A percentile compares a stretch with the other conserved stretches of the same genome.
Evolutionary conservation across 352 stramenopile species (phyloP).

Genomic region (Globisporangium splendens): DNA sequence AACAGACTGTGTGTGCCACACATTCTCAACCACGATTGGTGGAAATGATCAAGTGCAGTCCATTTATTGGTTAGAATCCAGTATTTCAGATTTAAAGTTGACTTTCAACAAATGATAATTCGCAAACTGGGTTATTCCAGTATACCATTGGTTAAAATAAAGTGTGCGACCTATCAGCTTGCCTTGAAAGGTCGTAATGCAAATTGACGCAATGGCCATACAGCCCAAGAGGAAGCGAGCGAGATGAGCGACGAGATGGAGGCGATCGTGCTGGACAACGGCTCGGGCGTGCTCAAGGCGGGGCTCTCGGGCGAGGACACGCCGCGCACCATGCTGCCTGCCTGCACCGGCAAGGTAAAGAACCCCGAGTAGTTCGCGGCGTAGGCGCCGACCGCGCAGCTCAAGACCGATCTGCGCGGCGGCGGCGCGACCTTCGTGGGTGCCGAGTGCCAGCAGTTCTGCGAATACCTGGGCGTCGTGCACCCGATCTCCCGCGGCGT

Average conservation of each 20-base stretch:
- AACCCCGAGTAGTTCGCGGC: slow-evolving; percentile 80
- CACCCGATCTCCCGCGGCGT: slow-evolving; percentile 77
- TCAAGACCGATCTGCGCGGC: slow-evolving; percentile 59
- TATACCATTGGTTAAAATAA: no score
- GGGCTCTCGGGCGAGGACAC: slow-evolving; percentile 85
- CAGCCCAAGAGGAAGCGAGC: no score
- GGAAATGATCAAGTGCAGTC: no score
- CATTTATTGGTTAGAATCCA: no score
- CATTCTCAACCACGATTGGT: no score
- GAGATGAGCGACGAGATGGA: slow-evolving; percentile 34
- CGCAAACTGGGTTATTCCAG: no score
- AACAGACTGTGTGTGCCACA: no score
- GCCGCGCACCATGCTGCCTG: slow-evolving; percentile 67
- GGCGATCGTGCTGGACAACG: slow-evolving; percentile 86
- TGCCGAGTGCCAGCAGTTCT: slow-evolving; percentile 56
- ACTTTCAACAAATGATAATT: no score
- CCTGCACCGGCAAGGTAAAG: slow-evolving; percentile 63
- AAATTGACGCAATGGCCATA: no score
- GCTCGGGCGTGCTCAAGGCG: slow-evolving; percentile 76
- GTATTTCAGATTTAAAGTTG: no score
- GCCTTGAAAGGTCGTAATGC: no score
- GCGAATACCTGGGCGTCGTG: slow-evolving; percentile 62
- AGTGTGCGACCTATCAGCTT: no score
- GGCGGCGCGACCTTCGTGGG: slow-evolving; percentile 60
- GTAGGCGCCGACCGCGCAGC: slow-evolving; percentile 33